Evolutionary conservation across 768 basidiomycete species (phyloP).

Genomic region (Leccinum barrowsii): DNA sequence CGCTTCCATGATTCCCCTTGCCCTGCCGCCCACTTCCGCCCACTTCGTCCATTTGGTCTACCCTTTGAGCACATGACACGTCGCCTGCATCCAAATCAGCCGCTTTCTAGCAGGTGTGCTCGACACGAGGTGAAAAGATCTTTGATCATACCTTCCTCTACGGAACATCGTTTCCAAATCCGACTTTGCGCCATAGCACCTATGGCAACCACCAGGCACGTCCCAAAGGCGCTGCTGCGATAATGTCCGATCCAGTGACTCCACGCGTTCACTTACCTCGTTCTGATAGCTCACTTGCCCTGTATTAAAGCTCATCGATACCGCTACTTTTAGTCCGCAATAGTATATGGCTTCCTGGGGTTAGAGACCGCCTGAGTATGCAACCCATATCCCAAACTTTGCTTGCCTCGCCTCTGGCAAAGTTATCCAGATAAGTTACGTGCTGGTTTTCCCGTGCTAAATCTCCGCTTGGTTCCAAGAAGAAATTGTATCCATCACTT

Average conservation of each 20-base stretch:
- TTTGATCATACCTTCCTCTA: conserved; percentile 22
- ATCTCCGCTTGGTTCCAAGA: conserved; percentile 1
- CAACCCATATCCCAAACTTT: conserved; percentile 13
- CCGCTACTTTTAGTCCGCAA: conserved; percentile 20
- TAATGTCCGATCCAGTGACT: conserved; percentile 29
- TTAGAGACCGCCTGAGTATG: conserved; percentile 8
- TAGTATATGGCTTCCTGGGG: conserved; percentile 10
- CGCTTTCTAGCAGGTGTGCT: conserved; percentile 20
- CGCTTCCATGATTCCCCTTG: conserved; percentile 23
- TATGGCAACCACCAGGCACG: conserved; percentile 24
- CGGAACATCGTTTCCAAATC: conserved; percentile 23
- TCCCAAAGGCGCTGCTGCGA: conserved; percentile 19
- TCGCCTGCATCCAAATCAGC: conserved; percentile 24
- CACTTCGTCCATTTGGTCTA: conserved; percentile 18
- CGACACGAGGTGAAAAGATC: conserved; percentile 31
- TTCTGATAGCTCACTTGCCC: conserved; percentile 16
- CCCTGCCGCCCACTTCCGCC: conserved; percentile 24
- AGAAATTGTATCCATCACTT: neutral
- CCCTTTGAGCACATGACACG: conserved; percentile 28
- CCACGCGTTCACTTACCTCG: conserved; percentile 20
- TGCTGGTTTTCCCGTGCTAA: conserved; percentile 15
- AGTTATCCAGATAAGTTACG: conserved; percentile 19
- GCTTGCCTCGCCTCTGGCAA: conserved; percentile 8
- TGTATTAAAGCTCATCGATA: conserved; percentile 22
- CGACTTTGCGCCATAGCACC: conserved; percentile 19